Evolutionary conservation across 176 grass and related monocot genomes (phyloP), one percentile per base, ranked within the genome.

Genomic region (Canna indica): DNA sequence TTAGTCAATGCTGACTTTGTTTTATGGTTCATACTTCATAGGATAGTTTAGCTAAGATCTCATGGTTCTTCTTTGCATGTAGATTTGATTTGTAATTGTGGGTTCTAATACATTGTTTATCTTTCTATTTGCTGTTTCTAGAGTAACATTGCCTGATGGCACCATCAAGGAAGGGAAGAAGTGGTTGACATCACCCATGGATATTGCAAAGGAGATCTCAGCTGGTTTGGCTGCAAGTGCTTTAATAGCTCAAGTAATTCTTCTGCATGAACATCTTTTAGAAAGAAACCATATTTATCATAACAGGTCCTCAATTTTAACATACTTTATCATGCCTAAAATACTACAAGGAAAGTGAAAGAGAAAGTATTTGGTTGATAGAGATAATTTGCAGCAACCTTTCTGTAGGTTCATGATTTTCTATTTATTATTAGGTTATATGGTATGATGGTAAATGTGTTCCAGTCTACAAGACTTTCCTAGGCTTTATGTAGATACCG

Each of bases 191-290:
- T 83, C 80, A 28, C 94, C 94, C 11, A 87, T 99, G 84, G 94
- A 90, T 16, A 85, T 99, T 73, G 94, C 94, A 58, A 82, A 81
- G 76, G 83, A 74, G 39, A 99, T 99, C 73, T 99, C 94, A 45
- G 80, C 36, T 85, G 89, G 94, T 38, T 59, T 99, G 15, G 94
- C 94, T 36, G 75, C 81, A 18, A 93, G 77, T 75, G 87, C 80
- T 42, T 75, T 99, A 68, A 99, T 99, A 80, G 89, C 94, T 71
- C 86, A 88, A 82, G 94, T 86, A 77, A 78, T 70, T 30, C 48
- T 16, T 58, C 7, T 46, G 7, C 66, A 58, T 71, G n/a, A 72
- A 54, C 68, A 61, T 14, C 65, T 67, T 22, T 9, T 57, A 10
- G 36, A 20, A 33, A 28, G 15, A 1, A 34, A 33, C 12, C 13